Evolutionary conservation across 116 monocot species (phyloP), one percentile per base, ranked within the genome.

Genomic region (Phalaenopsis hybrid): DNA sequence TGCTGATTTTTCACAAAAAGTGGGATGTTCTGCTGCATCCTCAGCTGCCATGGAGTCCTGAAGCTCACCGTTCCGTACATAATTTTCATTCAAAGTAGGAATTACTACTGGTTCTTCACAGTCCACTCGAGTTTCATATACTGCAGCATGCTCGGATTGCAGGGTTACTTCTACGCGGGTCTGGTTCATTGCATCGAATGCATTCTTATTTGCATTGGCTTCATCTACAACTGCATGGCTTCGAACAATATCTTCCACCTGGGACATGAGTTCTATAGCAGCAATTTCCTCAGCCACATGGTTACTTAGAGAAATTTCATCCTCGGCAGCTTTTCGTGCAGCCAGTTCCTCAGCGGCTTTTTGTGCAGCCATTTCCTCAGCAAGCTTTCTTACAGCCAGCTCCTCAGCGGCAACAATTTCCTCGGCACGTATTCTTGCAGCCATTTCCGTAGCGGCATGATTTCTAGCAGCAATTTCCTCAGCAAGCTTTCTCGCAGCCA

Each of bases 351-450:
- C 81, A 17, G 82, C 88, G 41, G 88, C 78, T 44, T 58, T 86
- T 59, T 75, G 77, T 20, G 82, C 89, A 41, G 86, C 86, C 75
- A 89, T 86, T 84, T 92, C 95, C 83, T 91, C 86, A 45, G 86
- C 10, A 88, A 51, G 67, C 84, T 87, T 44, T 89, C 90, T 75
- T 34, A 74, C 41, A 16, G 70, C 50, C 7, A 68, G 46, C 55
- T 86, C 86, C 45, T 85, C 83, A 51, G 90, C 92, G 51, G 76
- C 41, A 41, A 4, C 41, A 41, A 41, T 41, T 41, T 41, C 41
- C 41, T 41, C 83, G 49, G 89, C 78, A 31, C 91, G 88, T 6
- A 18, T 31, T 8, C 28, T 68, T 15, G 46, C 76, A 46, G 51
- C 51, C 74, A 81, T 75, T 81, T 81, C 81, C 58, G 76, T 59